Evolutionary conservation across 139 green algal genomes (phyloP).

Genomic region (Chlorella sp.): DNA sequence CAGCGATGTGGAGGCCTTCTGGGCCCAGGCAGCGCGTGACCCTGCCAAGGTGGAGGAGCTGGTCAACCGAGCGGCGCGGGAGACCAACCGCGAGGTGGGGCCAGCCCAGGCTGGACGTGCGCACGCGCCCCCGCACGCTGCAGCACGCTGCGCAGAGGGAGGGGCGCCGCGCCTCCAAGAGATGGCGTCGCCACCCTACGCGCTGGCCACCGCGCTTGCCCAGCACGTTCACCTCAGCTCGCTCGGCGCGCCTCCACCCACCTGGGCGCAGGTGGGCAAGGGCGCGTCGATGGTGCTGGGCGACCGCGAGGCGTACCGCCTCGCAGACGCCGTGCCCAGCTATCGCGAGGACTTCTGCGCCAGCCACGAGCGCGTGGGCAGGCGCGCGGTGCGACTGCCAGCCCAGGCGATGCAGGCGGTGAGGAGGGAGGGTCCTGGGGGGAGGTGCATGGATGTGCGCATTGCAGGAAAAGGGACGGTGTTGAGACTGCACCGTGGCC

Average conservation of each 20-base stretch:
- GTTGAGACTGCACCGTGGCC: too few relatives aligned
- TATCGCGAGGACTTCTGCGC: constrained; percentile 20
- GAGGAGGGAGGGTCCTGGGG: background rate
- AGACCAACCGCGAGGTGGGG: constrained; percentile 7
- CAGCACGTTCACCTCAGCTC: too few relatives aligned
- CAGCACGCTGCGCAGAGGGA: too few relatives aligned
- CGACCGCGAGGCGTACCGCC: background rate
- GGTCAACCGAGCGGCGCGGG: background rate
- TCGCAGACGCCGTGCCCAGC: background rate
- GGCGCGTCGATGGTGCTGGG: background rate
- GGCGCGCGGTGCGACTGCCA: constrained; percentile 14
- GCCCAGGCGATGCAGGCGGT: constrained; percentile 10
- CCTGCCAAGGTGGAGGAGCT: background rate
- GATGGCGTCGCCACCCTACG: too few relatives aligned
- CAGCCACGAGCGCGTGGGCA: constrained; percentile 12
- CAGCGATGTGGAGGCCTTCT: constrained; percentile 17
- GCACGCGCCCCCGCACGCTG: too few relatives aligned
- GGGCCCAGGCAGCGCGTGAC: background rate
- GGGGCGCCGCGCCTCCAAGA: too few relatives aligned
- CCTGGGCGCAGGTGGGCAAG: too few relatives aligned
- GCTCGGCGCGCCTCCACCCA: too few relatives aligned
- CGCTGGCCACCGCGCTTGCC: too few relatives aligned
- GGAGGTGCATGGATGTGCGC: background rate
- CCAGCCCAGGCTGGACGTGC: too few relatives aligned
- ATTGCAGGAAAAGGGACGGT: background rate